Conservation (phyloP, 768 basidiomycete species). For the Fomitopsis pulvina region DNA sequence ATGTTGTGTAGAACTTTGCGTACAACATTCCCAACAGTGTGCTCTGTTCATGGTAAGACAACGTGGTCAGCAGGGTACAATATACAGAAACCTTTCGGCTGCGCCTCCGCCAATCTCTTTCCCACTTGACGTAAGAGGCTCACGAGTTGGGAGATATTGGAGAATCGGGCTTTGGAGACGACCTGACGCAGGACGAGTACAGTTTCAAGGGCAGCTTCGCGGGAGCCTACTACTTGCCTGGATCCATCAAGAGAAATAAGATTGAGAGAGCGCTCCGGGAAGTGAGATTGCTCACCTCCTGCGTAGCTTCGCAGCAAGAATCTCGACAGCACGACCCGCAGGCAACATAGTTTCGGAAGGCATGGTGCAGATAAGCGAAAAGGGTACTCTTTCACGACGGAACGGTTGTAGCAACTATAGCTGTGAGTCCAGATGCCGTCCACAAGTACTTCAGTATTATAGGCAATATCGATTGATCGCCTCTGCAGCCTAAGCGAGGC, state of each 20-base stretch:
- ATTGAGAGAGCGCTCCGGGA: slow-evolving; percentile 10
- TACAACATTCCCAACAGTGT: slow-evolving; percentile 92
- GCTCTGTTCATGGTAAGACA: slow-evolving; percentile 46
- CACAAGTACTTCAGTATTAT: too few species aligned
- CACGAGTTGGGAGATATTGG: slow-evolving; percentile 80
- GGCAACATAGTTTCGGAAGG: slow-evolving; percentile 31
- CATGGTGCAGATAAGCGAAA: slow-evolving; percentile 26
- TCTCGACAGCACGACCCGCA: slow-evolving; percentile 56
- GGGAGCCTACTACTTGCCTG: slow-evolving; percentile 90
- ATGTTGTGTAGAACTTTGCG: slow-evolving; percentile 91
- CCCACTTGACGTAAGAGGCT: slow-evolving; percentile 76
- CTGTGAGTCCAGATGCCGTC: too few species aligned
- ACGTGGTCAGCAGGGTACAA: background rate
- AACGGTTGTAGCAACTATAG: too few species aligned
- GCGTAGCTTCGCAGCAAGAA: slow-evolving; percentile 60
- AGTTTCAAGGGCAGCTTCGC: slow-evolving; percentile 85
- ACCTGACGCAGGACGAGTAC: slow-evolving; percentile 84
- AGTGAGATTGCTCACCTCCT: slow-evolving; percentile 49
- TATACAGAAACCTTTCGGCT: slow-evolving; percentile 75
- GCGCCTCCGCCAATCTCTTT: slow-evolving; percentile 76
- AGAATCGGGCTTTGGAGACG: slow-evolving; percentile 80
- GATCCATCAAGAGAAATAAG: slow-evolving; percentile 1
- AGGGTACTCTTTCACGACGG: too few species aligned
- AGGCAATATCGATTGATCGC: too few species aligned
- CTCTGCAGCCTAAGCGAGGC: slow-evolving; percentile 36